phyloP scores from a whole-genome alignment of 176 grass and related monocot species.

The Bothriochloa decipiens region DNA sequence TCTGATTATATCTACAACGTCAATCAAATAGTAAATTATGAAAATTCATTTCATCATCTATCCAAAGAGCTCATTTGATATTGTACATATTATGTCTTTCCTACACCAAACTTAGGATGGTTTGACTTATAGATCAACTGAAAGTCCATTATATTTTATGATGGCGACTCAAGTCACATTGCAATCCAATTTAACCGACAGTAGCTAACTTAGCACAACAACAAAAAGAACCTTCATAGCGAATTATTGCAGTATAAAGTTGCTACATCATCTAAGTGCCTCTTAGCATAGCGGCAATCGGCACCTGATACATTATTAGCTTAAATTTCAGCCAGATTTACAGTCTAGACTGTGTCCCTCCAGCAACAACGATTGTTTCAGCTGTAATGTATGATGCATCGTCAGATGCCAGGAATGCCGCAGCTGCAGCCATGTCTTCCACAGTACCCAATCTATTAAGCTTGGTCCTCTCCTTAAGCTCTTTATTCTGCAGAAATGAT shows the following conservation, averaged over 20 bases:
- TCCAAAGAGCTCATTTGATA: not conserved
- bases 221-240: not conserved
- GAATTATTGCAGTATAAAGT: conserved; percentile 20
- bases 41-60: not conserved
- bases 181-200: not conserved
- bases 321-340: not conserved
- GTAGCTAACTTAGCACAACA: not conserved
- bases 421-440: conserved; percentile 80
- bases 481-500: conserved; percentile 68
- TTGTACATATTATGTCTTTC: not conserved
- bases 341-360: conserved; percentile 74
- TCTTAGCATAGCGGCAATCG: not conserved
- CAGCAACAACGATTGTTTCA: conserved; percentile 91
- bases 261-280: not conserved
- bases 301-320: conserved; percentile 1
- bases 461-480: conserved; percentile 52
- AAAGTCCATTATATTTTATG: not conserved
- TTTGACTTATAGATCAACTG: not conserved
- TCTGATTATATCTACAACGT: too few species aligned
- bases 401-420: conserved; percentile 80
- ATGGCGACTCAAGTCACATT: not conserved
- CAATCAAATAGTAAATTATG: not conserved
- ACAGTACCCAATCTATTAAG: conserved; percentile 83
- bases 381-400: conserved; percentile 86
- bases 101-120: not conserved